Base-by-base conservation (phyloP, 768 basidiomycete species). In the Suillus occidentalis region DNA sequence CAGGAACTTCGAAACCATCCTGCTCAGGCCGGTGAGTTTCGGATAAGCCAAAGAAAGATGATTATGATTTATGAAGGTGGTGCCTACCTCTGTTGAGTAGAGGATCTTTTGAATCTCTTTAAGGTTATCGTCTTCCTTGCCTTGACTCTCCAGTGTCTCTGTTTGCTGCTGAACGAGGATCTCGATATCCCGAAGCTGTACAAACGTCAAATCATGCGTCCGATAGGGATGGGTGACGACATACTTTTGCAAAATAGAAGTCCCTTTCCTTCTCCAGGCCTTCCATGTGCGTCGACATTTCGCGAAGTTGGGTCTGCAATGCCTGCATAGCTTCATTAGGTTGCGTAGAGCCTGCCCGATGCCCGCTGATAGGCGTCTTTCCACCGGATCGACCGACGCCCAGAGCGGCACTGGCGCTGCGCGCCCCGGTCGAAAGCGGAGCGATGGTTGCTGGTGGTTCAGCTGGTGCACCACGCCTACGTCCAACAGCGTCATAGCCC, bases 221-320 rank as follows among this genome's bases (percentile, higher is more conserved):
- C 10, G 55, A 65, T 60, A 34, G 56, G 37, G 65, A 28, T 31
- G 47, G 16, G 20, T 10, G 2, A 8, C 39, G 36, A 71, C 83
- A 56, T 69, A 97, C 96, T 87, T 98, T 99, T 72, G 91, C 89
- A 77, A 99, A 99, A 79, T 99, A 99, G 77, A 99, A 99, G 76
- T 99, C 96, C 55, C 96, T 82, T 79, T 99, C 97, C 82, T 95
- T 98, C 83, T 99, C 95, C 45, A 99, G 80, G 1, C 93, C 92
- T 73, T 96, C 95, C 68, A 97, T 80, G 72, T 94, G 91, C 0
- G 81, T 75, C 42, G 87, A 86, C 81, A 97, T 83, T 67, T 99
- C 97, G 67, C 86, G 84, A 63, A 97, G 81, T 76, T 98, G 94
- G 0, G 80, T 78, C 67, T 91, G 91, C 63, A 97, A 78, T 49